Evolutionary conservation across 257 asterid genomes (phyloP).

Genomic region (Lavandula angustifolia): DNA sequence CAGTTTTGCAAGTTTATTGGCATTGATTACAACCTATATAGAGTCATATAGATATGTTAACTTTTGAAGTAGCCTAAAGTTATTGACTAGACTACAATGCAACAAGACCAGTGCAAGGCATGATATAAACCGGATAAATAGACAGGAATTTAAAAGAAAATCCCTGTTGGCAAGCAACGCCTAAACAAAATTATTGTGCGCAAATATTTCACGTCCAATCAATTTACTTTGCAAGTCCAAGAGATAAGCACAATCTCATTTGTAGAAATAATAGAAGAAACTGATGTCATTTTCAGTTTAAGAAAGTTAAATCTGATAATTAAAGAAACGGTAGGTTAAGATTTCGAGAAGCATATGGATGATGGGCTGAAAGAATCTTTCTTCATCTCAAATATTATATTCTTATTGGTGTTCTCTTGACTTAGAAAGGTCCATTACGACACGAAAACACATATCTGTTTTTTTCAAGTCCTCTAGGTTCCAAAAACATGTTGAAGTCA

Average conservation of each 20-base stretch:
- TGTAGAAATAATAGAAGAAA: constrained; percentile 9
- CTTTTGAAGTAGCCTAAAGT: constrained; percentile 2
- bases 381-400: neutral
- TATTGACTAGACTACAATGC: neutral
- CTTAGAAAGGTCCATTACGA: neutral
- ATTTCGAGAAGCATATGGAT: neutral
- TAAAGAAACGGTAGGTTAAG: constrained; percentile 10
- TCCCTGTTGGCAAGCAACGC: neutral
- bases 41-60: neutral
- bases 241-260: neutral
- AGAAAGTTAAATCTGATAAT: neutral
- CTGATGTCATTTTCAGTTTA: neutral
- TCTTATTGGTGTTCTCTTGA: neutral
- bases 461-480: neutral
- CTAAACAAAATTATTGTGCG: neutral
- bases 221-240: neutral
- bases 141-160: neutral
- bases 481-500: neutral
- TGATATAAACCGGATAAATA: neutral
- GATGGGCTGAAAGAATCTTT: neutral
- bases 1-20: constrained; percentile 75
- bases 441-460: neutral
- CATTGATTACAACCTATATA: constrained; percentile 74
- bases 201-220: neutral
- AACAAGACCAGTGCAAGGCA: constrained; percentile 21